phyloP scores from a whole-genome alignment of 2,329 filamentous ascomycete genomes.

The Thelonectria rubi region DNA sequence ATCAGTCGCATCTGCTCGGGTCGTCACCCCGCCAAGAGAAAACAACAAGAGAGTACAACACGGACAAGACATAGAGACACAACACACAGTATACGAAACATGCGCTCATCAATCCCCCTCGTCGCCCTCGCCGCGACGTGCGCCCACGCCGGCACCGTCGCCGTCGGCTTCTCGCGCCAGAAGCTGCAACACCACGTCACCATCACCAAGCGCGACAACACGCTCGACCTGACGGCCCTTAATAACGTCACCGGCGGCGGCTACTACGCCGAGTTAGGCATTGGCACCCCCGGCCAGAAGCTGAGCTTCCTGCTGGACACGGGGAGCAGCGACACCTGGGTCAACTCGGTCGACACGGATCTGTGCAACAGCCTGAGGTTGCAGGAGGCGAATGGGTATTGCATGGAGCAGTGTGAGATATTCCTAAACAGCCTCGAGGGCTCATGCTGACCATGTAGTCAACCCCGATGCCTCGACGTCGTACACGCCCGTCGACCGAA shows the following conservation, averaged over 20 bases:
- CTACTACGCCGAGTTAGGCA: slow-evolving; percentile 65
- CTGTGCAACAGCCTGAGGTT: slow-evolving; percentile 61
- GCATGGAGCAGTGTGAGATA: slow-evolving; percentile 51
- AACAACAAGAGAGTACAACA: neutral
- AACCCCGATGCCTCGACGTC: slow-evolving; percentile 58
- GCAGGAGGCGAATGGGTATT: slow-evolving; percentile 48
- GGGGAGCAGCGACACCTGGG: slow-evolving; percentile 71
- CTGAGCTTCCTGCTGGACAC: slow-evolving; percentile 68
- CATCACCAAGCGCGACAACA: slow-evolving; percentile 41
- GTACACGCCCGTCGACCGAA: slow-evolving; percentile 52
- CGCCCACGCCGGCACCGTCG: slow-evolving; percentile 40
- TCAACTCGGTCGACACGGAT: slow-evolving; percentile 64
- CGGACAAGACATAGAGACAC: neutral
- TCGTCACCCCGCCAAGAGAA: too few relatives aligned
- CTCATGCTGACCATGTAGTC: slow-evolving; percentile 37
- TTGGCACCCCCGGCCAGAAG: slow-evolving; percentile 67
- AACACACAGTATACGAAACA: slow-evolving; percentile 1
- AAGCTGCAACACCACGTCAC: slow-evolving; percentile 23
- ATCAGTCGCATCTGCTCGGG: too few relatives aligned
- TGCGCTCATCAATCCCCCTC: slow-evolving; percentile 34
- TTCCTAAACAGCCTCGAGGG: neutral
- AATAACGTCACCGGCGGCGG: slow-evolving; percentile 65
- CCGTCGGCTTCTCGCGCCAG: slow-evolving; percentile 33
- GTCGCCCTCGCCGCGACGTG: slow-evolving; percentile 31
- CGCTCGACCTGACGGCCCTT: slow-evolving; percentile 49